Base-by-base conservation (phyloP, 2,329 filamentous ascomycete genomes). In the Tolypocladium inflatum region DNA sequence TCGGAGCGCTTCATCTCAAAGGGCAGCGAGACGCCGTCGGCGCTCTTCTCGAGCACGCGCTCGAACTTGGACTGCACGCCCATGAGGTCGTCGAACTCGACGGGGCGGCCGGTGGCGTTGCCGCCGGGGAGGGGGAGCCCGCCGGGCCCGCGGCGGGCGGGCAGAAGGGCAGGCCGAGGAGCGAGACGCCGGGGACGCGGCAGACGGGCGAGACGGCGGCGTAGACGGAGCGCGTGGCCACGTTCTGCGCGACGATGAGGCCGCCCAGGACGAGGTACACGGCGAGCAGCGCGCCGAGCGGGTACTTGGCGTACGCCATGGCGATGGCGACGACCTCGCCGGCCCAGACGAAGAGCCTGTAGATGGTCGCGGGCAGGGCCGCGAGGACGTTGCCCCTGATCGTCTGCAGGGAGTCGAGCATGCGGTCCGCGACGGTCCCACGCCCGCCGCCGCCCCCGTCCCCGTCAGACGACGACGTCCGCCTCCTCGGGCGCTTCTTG, bases 1-100 rank as follows among this genome's bases (percentile, higher is more conserved):
- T 93, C 89, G 3, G 86, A 86, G 11, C 84, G 81, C 74, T 91
- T 92, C 85, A 94, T 91, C 64, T 90, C 87, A 63, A 89, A 77
- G 0, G 89, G 89, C 3, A 94, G 73, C 1, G 83, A 84, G 2
- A 86, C 82, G 1, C 85, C 83, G 26, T 85, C 80, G 1, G 84
- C 81, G 19, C 83, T 84, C 59, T 84, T 82, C 63, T 89, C 83
- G 4, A 94, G 73, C 1, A 94, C 84, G 58, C 88, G 82, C 70
- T 91, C 89, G 58, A 95, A 91, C 35, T 85, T 80, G n/a, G 82
- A 77, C 70, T 95, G 90, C 1, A 88, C 82, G 21, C 79, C 79
- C 77, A 94, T 88, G 26, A 95, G 78, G 54, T 86, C 82, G 62
- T 90, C 86, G 63, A 93, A 93, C 65, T 91, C 86, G 51, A 86